Evolutionary conservation across 371 early-diverging fungal genomes (phyloP).

Genomic region (Apophysomyces elegans): DNA sequence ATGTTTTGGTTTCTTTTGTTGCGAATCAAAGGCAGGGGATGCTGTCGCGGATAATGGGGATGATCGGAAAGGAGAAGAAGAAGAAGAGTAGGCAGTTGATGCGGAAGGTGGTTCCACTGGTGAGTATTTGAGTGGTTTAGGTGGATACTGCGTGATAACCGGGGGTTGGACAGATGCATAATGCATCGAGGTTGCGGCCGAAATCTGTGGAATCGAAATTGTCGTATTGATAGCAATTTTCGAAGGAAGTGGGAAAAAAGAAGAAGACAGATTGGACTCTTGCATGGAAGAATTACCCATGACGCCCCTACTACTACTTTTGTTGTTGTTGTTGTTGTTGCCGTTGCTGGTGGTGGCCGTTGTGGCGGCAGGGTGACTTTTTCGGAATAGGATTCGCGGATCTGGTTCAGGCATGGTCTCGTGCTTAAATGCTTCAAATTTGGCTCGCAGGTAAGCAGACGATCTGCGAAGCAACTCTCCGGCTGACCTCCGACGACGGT

Average conservation of each 20-base stretch:
- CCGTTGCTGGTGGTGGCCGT: too few species aligned
- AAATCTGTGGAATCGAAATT: constrained; percentile 32
- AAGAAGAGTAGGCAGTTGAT: not conserved
- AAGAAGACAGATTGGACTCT: not conserved
- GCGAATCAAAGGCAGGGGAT: not conserved
- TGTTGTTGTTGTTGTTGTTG: too few species aligned
- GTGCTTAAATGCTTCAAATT: constrained; percentile 37
- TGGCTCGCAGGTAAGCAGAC: constrained; percentile 47
- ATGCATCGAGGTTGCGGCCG: constrained; percentile 18
- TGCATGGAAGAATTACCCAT: constrained; percentile 3
- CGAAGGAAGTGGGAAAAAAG: constrained; percentile 26
- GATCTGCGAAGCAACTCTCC: constrained; percentile 47
- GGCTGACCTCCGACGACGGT: constrained; percentile 34
- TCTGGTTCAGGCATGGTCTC: constrained; percentile 23
- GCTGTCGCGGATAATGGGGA: too few species aligned
- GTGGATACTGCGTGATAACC: constrained; percentile 50
- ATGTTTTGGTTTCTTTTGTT: not conserved
- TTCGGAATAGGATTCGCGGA: constrained; percentile 11
- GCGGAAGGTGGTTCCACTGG: constrained; percentile 36
- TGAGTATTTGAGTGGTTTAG: constrained; percentile 49
- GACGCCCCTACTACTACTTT: too few species aligned
- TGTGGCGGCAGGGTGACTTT: not conserved
- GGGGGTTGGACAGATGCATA: constrained; percentile 30
- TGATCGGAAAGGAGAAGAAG: not conserved
- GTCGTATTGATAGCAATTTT: constrained; percentile 51